Evolutionary conservation across 1,284 basidiomycete genomes (phyloP).

Genomic region (Malassezia obtusa): DNA sequence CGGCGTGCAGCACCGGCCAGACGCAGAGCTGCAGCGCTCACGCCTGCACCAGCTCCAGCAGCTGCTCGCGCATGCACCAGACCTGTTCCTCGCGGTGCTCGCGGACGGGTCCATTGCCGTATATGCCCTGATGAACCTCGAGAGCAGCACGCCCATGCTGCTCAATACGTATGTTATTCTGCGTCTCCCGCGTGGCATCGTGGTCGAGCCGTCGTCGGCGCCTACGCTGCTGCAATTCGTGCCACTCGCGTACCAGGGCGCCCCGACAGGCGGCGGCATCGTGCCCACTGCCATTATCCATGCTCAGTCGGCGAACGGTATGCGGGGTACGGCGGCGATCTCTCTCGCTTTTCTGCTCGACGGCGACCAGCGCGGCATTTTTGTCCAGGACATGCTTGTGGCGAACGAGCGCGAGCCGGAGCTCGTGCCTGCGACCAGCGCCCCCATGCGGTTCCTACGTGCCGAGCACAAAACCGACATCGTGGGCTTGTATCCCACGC

Average conservation of each 20-base stretch:
- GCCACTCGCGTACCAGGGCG: not conserved
- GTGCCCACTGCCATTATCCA: slow-evolving; percentile 6
- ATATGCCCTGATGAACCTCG: slow-evolving; percentile 3
- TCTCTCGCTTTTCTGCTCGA: slow-evolving; percentile 10
- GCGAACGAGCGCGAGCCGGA: not conserved
- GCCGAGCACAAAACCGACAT: slow-evolving; percentile 17
- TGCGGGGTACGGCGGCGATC: slow-evolving; percentile 8
- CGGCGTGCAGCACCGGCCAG: not conserved
- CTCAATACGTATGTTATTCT: slow-evolving; percentile 1
- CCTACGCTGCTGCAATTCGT: slow-evolving; percentile 9
- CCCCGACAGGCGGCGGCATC: not conserved
- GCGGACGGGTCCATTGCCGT: slow-evolving; percentile 7
- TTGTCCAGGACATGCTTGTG: slow-evolving; percentile 12
- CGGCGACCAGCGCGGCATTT: slow-evolving; percentile 9
- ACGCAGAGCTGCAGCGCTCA: not conserved
- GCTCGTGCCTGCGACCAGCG: not conserved
- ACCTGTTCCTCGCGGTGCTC: slow-evolving; percentile 11
- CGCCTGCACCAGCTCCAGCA: not conserved
- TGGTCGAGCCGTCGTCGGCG: not conserved
- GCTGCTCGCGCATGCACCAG: slow-evolving; percentile 5
- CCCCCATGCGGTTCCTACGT: not conserved
- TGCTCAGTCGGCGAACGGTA: slow-evolving; percentile 9
- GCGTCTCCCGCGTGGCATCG: not conserved
- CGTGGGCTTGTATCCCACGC: not conserved
- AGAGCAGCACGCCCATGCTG: not conserved